Percentiles rank a stretch among this genome's conserved stretches.
These are phyloP conservation scores for Naganishia albida DNA, from an alignment of 1,284 basidiomycete genomes.

Conservation along the genomic window DNA sequence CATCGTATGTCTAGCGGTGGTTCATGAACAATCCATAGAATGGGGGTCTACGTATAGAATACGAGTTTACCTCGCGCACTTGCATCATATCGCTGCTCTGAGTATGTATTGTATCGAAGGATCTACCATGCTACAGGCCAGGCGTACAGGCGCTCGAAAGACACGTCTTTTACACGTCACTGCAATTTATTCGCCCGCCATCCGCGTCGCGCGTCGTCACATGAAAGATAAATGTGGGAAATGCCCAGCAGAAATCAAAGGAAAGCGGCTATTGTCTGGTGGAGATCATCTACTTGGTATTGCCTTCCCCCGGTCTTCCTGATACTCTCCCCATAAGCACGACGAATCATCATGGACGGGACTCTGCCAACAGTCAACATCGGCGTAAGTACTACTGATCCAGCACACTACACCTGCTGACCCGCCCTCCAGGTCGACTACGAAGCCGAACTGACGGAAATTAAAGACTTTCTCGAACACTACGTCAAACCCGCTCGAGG, in stretches of 20 bases:
- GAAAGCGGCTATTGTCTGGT: not conserved
- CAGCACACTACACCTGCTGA: not conserved
- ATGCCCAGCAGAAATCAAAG: too few relatives aligned
- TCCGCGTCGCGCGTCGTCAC: constrained; percentile 16
- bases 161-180: not conserved
- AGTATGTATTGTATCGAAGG: too few relatives aligned
- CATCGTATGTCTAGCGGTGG: not conserved
- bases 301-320: not conserved
- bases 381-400: constrained; percentile 40
- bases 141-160: too few relatives aligned
- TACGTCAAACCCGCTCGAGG: constrained; percentile 43
- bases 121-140: too few relatives aligned
- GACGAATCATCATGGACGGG: constrained; percentile 22
- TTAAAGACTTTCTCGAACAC: constrained; percentile 40
- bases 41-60: too few relatives aligned
- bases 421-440: constrained; percentile 53
- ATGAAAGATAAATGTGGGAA: constrained; percentile 3
- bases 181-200: not conserved
- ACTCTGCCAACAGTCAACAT: constrained; percentile 52
- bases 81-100: too few relatives aligned
- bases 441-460: constrained; percentile 15
- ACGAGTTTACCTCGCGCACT: too few relatives aligned
- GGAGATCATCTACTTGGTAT: not conserved
- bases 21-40: too few relatives aligned
- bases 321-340: not conserved